Base-by-base conservation (phyloP, 202 grass and related monocot genomes). In the Musa balbisiana region DNA sequence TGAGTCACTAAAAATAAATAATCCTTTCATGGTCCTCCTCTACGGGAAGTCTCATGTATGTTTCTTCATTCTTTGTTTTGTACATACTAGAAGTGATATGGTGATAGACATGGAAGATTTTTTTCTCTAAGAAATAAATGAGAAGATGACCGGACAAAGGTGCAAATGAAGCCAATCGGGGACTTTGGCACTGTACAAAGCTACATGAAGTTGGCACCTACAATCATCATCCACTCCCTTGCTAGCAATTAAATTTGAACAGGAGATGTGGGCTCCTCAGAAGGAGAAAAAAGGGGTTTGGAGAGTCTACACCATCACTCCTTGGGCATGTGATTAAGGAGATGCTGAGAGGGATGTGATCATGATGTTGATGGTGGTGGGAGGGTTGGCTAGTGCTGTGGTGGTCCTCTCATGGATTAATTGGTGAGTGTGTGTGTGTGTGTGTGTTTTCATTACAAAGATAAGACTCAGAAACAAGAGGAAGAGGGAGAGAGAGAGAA, bases 271-370 rank as follows among this genome's bases (percentile, higher is more conserved):
- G 56, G 56, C 56, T 60, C 56, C 56, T 14, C 14, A 56, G 54
- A 56, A 14, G 54, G 13, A 55, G 54, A 14, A 56, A 4, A 60
- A 21, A n/a, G 9, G 9, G n/a, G 56, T 60, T 60, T 3, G 56
- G 55, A 59, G 55, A 59, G 55, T 59, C 56, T 19, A n/a, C 56
- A n/a, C 15, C 56, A 60, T 17, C 56, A 60, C 56, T 9, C 56
- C 56, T 60, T 60, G 21, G 56, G 56, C 56, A 60, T 60, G 56
- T 60, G 17, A 60, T 60, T 21, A 60, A 60, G 56, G 56, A 60
- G 56, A 60, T 60, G 56, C 56, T 60, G 17, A 60, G 56, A 43
- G 56, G 56, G n/a, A 60, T 60, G 56, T 60, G 56, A 60, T 60
- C 19, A 60, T 60, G 56, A 60, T 60, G 56, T 60, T 60, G 56